Percentiles rank a stretch among this genome's conserved stretches.
phyloP scores from a whole-genome alignment of 148 eudicot genomes.

The Rhododendron williamsianum region DNA sequence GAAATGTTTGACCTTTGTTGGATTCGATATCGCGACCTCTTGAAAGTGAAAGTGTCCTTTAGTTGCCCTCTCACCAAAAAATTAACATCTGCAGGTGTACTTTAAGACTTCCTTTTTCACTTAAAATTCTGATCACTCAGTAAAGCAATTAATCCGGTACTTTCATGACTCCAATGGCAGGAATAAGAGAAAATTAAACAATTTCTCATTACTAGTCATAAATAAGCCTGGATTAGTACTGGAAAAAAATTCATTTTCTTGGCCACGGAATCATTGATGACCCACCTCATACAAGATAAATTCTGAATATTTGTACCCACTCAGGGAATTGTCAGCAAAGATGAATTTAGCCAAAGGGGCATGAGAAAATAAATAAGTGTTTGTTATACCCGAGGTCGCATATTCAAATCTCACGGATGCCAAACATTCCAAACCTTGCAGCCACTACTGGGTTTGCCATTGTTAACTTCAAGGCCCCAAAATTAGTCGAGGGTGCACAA shows the following conservation, averaged over 20 bases:
- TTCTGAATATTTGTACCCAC: background rate
- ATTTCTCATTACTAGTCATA: background rate
- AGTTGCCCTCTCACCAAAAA: background rate
- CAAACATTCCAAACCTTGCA: too few species aligned
- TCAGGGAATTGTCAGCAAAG: background rate
- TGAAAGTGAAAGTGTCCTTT: too few species aligned
- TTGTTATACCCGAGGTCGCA: too few species aligned
- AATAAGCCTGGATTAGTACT: too few species aligned
- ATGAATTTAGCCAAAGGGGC: background rate
- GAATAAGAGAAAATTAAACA: background rate
- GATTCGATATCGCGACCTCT: background rate
- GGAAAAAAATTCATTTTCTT: background rate
- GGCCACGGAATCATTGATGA: background rate
- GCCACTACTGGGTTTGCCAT: background rate
- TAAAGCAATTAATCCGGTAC: background rate
- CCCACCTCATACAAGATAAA: background rate
- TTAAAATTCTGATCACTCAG: background rate
- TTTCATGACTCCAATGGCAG: background rate
- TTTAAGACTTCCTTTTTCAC: background rate
- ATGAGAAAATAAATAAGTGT: too few species aligned
- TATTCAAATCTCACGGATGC: too few species aligned
- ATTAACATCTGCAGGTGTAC: background rate
- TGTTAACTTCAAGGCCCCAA: background rate
- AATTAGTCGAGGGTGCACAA: too few species aligned
- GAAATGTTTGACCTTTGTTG: background rate